phyloP scores from a whole-genome alignment of 1,284 basidiomycete species.

The Ceratorhiza oryzae-sativae region DNA sequence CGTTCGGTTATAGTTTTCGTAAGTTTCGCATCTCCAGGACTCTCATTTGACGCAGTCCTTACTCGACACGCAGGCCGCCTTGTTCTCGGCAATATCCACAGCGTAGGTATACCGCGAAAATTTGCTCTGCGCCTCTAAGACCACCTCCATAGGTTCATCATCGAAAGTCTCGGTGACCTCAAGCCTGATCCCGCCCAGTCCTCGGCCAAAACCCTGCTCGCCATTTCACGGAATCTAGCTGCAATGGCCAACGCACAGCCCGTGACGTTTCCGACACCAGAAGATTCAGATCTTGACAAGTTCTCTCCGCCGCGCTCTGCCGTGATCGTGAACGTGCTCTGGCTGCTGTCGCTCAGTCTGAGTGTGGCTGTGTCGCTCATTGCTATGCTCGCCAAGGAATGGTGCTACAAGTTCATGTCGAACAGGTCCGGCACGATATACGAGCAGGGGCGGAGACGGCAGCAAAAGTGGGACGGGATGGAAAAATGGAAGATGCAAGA shows the following conservation, averaged over 20 bases:
- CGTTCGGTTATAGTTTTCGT: neutral
- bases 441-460: slow-evolving; percentile 8
- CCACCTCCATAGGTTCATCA: slow-evolving; percentile 1
- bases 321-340: slow-evolving; percentile 14
- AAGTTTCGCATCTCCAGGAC: neutral
- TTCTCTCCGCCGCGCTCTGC: slow-evolving; percentile 1
- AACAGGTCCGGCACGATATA: neutral
- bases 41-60: neutral
- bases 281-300: no score
- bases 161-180: neutral
- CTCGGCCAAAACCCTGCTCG: neutral
- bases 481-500: slow-evolving; percentile 21
- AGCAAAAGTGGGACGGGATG: slow-evolving; percentile 8
- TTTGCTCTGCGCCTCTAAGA: no score
- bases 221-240: neutral
- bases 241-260: neutral
- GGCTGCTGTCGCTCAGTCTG: slow-evolving; percentile 1
- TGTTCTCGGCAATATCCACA: slow-evolving; percentile 15
- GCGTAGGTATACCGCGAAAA: neutral
- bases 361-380: neutral
- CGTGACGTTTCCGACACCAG: neutral
- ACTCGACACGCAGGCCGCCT: slow-evolving; percentile 18
- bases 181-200: neutral
- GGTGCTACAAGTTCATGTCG: neutral
- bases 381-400: neutral